Evolutionary conservation across 1,284 basidiomycete species (phyloP).

Genomic region (Microbotryum intermedium): DNA sequence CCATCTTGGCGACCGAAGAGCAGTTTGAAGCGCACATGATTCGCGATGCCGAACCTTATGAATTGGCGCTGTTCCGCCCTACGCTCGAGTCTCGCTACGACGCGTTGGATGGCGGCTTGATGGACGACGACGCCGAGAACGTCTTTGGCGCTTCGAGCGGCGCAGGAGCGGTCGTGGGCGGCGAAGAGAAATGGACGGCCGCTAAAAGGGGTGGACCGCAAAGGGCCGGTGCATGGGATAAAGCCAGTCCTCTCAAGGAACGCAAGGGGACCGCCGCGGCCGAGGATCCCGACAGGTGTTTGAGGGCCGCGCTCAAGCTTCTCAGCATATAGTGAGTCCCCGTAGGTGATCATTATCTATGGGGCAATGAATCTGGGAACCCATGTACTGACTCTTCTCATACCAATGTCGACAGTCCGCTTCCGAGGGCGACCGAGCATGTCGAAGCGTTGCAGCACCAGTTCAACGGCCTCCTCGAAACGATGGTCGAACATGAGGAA

Average conservation of each 20-base stretch:
- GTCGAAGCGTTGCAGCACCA: constrained; percentile 29
- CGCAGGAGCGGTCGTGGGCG: not conserved
- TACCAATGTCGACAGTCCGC: constrained; percentile 8
- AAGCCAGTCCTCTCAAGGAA: constrained; percentile 19
- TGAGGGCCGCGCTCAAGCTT: constrained; percentile 26
- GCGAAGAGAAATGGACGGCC: constrained; percentile 12
- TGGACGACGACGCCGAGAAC: not conserved
- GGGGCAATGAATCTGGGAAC: too few species aligned
- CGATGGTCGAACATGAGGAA: constrained; percentile 27
- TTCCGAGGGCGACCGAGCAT: constrained; percentile 31
- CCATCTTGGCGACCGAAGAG: constrained; percentile 18
- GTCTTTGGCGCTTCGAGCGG: not conserved
- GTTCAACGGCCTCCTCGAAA: constrained; percentile 27
- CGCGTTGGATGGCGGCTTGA: not conserved
- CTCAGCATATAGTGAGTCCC: constrained; percentile 28
- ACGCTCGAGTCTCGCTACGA: not conserved
- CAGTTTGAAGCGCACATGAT: constrained; percentile 24
- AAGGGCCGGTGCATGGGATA: constrained; percentile 2
- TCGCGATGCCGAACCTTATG: constrained; percentile 29
- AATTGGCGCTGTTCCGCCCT: constrained; percentile 24
- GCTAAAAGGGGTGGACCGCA: constrained; percentile 13
- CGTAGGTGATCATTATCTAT: too few species aligned
- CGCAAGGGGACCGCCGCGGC: not conserved
- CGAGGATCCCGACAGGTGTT: constrained; percentile 24
- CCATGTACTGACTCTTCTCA: not conserved